Conservation (phyloP, 768 basidiomycete species). For the Lactarius hatsudake region DNA sequence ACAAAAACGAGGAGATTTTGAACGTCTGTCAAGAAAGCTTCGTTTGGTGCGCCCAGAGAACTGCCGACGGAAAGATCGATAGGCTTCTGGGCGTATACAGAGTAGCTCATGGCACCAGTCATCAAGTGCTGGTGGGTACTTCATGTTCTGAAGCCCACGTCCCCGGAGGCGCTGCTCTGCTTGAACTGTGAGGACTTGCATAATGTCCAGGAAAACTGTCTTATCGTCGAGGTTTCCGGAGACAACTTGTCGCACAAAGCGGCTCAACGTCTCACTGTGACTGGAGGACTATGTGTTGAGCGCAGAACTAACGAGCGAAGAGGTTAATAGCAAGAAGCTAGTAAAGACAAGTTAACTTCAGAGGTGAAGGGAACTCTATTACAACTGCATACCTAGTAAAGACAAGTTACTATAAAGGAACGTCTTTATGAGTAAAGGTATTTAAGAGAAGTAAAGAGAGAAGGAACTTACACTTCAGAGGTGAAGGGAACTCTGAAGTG, state of each 20-base stretch:
- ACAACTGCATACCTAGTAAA: too few species aligned
- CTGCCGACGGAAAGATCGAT: slow-evolving; percentile 29
- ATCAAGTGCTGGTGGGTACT: slow-evolving; percentile 34
- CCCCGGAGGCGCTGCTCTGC: slow-evolving; percentile 33
- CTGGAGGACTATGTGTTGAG: neutral
- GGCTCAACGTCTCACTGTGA: neutral
- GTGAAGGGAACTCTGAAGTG: too few species aligned
- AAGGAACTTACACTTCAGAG: too few species aligned
- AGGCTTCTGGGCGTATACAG: slow-evolving; percentile 33
- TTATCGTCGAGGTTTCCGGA: slow-evolving; percentile 32
- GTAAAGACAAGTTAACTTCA: too few species aligned
- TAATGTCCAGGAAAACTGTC: slow-evolving; percentile 33
- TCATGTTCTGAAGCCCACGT: slow-evolving; percentile 38
- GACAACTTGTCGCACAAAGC: slow-evolving; percentile 27
- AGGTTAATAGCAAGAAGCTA: too few species aligned
- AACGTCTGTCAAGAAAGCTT: slow-evolving; percentile 26
- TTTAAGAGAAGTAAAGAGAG: too few species aligned
- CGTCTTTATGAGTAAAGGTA: too few species aligned
- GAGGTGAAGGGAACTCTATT: too few species aligned
- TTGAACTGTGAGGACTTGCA: slow-evolving; percentile 34
- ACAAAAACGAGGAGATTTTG: slow-evolving; percentile 30
- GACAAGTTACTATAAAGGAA: too few species aligned
- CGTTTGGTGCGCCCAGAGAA: slow-evolving; percentile 26
- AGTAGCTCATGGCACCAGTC: slow-evolving; percentile 34
- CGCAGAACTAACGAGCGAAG: too few species aligned